Percentiles rank a stretch among this genome's conserved stretches.
Evolutionary conservation across 2,329 filamentous ascomycete genomes (phyloP).

Genomic region (Ophiostoma novo-ulmi): DNA sequence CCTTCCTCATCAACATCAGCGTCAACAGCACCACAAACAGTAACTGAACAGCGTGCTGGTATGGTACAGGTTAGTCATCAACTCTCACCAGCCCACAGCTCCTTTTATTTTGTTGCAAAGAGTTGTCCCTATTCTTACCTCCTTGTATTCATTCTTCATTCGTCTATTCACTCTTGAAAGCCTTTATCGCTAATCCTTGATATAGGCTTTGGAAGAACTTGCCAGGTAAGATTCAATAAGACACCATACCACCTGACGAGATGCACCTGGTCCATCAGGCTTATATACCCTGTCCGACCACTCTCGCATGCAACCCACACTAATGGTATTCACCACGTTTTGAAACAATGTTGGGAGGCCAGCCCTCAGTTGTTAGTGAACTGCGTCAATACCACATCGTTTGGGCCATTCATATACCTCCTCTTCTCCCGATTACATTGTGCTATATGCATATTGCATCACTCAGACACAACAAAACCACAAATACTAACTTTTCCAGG

Average conservation of each 20-base stretch:
- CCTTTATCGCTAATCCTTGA: not conserved
- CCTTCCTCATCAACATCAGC: slow-evolving; percentile 7
- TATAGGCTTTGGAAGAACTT: slow-evolving; percentile 25
- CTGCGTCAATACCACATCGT: too few species aligned
- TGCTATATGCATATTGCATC: not conserved
- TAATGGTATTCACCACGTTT: too few species aligned
- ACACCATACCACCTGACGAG: too few species aligned
- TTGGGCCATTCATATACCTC: not conserved
- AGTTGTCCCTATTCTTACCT: too few species aligned
- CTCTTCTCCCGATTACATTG: too few species aligned
- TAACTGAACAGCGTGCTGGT: slow-evolving; percentile 19
- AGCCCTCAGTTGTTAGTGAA: too few species aligned
- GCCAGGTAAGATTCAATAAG: slow-evolving; percentile 18
- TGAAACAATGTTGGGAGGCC: not conserved
- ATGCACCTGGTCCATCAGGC: too few species aligned
- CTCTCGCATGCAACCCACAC: too few species aligned
- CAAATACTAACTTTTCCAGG: slow-evolving; percentile 32
- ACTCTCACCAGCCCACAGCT: too few species aligned
- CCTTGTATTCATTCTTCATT: not conserved
- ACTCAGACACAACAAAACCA: not conserved
- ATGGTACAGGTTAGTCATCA: slow-evolving; percentile 23
- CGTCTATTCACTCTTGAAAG: not conserved
- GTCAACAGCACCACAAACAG: slow-evolving; percentile 6
- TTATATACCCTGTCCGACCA: too few species aligned
- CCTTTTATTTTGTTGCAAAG: not conserved